Percentiles rank a stretch among this genome's conserved stretches.
Conservation (phyloP, 495 filamentous ascomycete genomes). For the Penicillium cosmopolitanum region DNA sequence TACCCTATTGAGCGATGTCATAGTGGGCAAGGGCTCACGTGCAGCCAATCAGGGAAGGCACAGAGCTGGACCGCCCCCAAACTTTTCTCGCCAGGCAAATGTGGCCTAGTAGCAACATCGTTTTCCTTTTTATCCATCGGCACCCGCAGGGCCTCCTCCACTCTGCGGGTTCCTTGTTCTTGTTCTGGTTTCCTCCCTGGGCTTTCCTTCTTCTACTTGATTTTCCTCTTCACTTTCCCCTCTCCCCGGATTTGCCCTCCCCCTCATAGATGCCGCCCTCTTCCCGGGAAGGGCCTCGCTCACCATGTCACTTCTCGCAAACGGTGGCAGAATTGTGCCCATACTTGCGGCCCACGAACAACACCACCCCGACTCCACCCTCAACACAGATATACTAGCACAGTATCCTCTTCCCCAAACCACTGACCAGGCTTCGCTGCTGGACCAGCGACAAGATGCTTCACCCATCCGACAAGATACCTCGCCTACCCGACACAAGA, state of each 20-base stretch:
- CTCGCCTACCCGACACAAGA: constrained; percentile 21
- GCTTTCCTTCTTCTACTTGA: constrained; percentile 19
- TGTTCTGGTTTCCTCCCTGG: constrained; percentile 10
- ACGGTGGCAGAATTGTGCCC: constrained; percentile 55
- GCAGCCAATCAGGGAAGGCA: constrained; percentile 24
- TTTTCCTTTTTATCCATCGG: constrained; percentile 34
- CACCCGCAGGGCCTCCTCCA: constrained; percentile 34
- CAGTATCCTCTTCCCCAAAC: not conserved
- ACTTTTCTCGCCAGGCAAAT: constrained; percentile 25
- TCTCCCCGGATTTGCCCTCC: constrained; percentile 4
- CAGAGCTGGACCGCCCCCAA: constrained; percentile 23
- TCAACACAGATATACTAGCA: constrained; percentile 20
- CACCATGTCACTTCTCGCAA: constrained; percentile 47
- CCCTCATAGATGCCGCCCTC: constrained; percentile 43
- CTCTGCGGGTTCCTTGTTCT: constrained; percentile 28
- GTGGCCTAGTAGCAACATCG: constrained; percentile 6
- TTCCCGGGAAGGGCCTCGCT: constrained; percentile 38
- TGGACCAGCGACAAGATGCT: constrained; percentile 18
- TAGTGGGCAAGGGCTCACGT: constrained; percentile 27
- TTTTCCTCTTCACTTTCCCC: constrained; percentile 13
- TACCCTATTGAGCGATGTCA: constrained; percentile 24
- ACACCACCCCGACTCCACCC: constrained; percentile 23
- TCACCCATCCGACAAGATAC: constrained; percentile 14
- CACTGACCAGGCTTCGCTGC: constrained; percentile 14
- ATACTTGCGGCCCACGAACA: constrained; percentile 43